Evolutionary conservation across 306 rosid species (phyloP), one percentile per base, ranked within the genome.

Genomic region (Abrus precatorius): DNA sequence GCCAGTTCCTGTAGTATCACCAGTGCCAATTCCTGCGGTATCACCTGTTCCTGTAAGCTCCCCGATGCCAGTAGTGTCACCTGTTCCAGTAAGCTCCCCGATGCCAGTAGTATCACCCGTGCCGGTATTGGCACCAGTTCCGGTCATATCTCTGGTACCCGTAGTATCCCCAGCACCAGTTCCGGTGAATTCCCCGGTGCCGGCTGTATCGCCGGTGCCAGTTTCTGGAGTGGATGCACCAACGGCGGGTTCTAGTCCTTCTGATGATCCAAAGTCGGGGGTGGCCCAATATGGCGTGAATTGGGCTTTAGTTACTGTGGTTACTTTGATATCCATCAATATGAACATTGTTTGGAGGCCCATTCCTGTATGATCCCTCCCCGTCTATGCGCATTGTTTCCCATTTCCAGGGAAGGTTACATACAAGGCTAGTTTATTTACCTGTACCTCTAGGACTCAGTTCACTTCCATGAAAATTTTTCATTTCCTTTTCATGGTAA

Each of bases 251-350:
- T 9, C 9, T 0, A 0, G 3, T 12, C 43, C 54, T 2, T 28
- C 13, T 6, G 75, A 49, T 9, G 43, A 27, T 0, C 1, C 34
- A 4, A 59, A 75, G 1, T 57, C 81, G 13, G 81, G 77, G 81
- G 56, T 4, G 33, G 5, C 3, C 5, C 44, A 48, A 27, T 57
- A 27, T 48, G 47, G 60, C 34, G 66, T 40, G 41, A 48, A 56
- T 40, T 45, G 20, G 28, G 36, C 71, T 38, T 48, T 75, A n/a
- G 29, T 74, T 68, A 14, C 68, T 59, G 6, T 59, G 2, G 28
- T 82, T 38, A 76, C 72, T n/a, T 57, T 82, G 14, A 57, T 28
- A 1, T 36, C 72, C 11, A 32, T 41, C 5, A 72, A 53, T 70
- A 20, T 54, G n/a, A 8, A 11, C 3, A 12, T 14, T 49, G 3